phyloP scores from a whole-genome alignment of 495 filamentous ascomycete species.

The Aspergillus kassunensis region DNA sequence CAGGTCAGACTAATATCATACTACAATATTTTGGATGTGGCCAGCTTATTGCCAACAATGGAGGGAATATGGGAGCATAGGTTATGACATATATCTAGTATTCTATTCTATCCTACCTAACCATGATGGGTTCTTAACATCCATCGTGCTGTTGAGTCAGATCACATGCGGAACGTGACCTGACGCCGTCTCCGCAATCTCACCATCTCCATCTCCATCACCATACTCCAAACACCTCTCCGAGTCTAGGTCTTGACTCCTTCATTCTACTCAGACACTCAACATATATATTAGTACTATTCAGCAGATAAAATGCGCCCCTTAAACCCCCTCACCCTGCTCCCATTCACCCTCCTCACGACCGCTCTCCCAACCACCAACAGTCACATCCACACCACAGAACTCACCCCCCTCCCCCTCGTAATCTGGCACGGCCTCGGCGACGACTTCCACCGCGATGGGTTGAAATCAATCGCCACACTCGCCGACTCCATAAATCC shows the following conservation, averaged over 20 bases:
- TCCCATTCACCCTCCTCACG: conserved; percentile 14
- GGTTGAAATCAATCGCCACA: conserved; percentile 59
- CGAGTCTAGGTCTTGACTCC: too few species aligned
- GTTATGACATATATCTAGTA: too few species aligned
- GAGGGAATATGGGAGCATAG: too few species aligned
- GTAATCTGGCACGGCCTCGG: conserved; percentile 92
- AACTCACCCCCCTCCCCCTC: conserved; percentile 63
- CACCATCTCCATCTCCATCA: not conserved
- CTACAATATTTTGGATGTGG: too few species aligned
- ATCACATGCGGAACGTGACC: not conserved
- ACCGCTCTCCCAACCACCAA: conserved; percentile 12
- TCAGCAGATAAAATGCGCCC: conserved; percentile 1
- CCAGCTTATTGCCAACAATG: too few species aligned
- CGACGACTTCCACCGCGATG: conserved; percentile 67
- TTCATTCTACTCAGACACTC: too few species aligned
- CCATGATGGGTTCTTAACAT: too few species aligned
- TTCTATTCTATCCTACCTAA: too few species aligned
- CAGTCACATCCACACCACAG: not conserved
- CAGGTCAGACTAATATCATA: too few species aligned
- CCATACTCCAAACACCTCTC: too few species aligned
- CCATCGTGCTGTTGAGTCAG: not conserved
- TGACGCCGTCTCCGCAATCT: not conserved
- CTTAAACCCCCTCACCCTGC: conserved; percentile 4
- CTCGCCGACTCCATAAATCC: conserved; percentile 71
- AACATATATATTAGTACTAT: too few species aligned